phyloP scores from a whole-genome alignment of 257 asterid genomes.

The Parsonsia alboflavescens region DNA sequence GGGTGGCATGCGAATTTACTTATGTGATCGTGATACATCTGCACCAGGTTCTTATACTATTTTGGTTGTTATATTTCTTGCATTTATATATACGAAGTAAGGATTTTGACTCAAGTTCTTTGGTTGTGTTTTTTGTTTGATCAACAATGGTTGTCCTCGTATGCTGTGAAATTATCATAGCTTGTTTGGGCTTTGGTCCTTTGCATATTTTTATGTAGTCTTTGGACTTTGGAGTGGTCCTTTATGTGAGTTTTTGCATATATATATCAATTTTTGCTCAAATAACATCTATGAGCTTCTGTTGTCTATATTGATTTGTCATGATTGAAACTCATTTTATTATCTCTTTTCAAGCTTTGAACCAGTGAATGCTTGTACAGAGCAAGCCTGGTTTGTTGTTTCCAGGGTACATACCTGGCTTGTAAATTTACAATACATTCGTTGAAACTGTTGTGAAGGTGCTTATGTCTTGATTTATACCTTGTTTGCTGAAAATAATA shows the following conservation, averaged over 20 bases:
- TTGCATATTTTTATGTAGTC: not conserved
- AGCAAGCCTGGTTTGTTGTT: not conserved
- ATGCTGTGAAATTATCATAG: not conserved
- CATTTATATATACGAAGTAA: not conserved
- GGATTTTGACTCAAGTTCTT: not conserved
- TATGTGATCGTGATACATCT: conserved; percentile 71
- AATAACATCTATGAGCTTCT: not conserved
- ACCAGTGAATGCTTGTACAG: not conserved
- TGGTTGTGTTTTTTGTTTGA: not conserved
- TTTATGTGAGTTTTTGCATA: not conserved
- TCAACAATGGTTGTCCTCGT: not conserved
- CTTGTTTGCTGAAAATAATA: not conserved
- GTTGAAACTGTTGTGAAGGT: not conserved
- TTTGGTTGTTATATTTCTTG: not conserved
- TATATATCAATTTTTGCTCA: not conserved
- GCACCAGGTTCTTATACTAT: conserved; percentile 69
- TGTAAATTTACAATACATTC: not conserved
- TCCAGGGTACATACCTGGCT: not conserved
- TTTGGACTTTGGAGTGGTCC: not conserved
- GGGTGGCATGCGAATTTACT: conserved; percentile 72
- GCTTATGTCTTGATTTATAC: not conserved
- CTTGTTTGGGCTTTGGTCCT: not conserved
- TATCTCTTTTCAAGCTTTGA: not conserved
- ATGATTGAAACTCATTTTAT: not conserved
- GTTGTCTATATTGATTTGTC: not conserved